Evolutionary conservation across 1,139 yeast species (phyloP).

Genomic region (Candida labiduridarum): DNA sequence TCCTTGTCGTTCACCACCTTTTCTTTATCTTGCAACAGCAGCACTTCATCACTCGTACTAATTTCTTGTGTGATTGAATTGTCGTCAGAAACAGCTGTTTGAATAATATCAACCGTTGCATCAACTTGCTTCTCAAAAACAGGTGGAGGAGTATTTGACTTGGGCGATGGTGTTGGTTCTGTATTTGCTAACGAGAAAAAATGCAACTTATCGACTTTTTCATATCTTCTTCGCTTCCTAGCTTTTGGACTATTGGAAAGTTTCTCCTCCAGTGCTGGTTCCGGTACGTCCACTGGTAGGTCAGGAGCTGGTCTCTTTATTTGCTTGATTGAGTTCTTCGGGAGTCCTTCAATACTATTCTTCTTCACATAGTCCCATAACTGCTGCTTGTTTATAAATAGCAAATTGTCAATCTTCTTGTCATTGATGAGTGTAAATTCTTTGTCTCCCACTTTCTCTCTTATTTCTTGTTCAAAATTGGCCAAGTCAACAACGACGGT

Average conservation of each 20-base stretch:
- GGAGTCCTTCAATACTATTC: constrained; percentile 9
- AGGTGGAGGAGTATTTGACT: neutral
- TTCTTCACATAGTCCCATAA: constrained; percentile 14
- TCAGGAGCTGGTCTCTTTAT: constrained; percentile 10
- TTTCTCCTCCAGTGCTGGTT: neutral
- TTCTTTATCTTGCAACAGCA: neutral
- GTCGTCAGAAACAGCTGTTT: neutral
- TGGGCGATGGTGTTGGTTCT: neutral
- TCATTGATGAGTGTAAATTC: constrained; percentile 12
- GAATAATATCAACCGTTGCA: neutral
- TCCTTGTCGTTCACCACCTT: neutral
- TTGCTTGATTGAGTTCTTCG: constrained; percentile 11
- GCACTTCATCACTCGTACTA: neutral
- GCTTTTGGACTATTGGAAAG: constrained; percentile 8
- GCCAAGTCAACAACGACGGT: constrained; percentile 4
- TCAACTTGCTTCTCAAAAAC: neutral
- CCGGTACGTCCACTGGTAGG: neutral
- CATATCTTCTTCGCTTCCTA: constrained; percentile 35
- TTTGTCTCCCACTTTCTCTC: constrained; percentile 12
- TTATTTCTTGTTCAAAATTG: constrained; percentile 21
- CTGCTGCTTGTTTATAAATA: constrained; percentile 9
- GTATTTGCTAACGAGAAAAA: constrained; percentile 30
- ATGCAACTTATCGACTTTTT: constrained; percentile 34
- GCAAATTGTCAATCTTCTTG: constrained; percentile 4
- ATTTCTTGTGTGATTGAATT: neutral